Evolutionary conservation across 305 asterid species (phyloP).

Genomic region (Solanum hybrid): DNA sequence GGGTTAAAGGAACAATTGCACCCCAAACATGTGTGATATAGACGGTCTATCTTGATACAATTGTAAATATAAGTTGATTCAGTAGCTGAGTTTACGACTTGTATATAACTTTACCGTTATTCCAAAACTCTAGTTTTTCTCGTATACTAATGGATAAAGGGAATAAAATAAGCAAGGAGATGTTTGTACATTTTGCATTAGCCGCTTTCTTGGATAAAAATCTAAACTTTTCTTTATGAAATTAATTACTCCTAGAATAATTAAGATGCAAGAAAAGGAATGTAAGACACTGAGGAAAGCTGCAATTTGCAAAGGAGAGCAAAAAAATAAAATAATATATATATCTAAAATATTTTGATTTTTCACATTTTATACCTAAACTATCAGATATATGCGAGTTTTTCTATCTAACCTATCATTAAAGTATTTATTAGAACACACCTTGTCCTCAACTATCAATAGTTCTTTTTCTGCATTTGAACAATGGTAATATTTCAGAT

Average conservation of each 20-base stretch:
- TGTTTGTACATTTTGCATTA: background rate
- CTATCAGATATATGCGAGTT: background rate
- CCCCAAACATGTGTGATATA: background rate
- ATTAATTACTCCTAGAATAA: background rate
- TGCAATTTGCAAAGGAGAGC: background rate
- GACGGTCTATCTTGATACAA: background rate
- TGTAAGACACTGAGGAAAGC: background rate
- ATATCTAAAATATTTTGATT: background rate
- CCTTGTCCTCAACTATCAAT: background rate
- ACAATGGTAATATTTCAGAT: background rate
- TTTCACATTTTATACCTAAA: background rate
- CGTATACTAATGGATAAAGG: background rate
- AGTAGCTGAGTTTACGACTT: background rate
- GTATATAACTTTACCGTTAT: background rate
- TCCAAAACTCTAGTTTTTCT: accelerated
- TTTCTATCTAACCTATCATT: background rate
- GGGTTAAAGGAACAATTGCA: background rate
- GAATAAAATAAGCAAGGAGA: background rate
- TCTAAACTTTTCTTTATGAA: background rate
- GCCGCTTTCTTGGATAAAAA: background rate
- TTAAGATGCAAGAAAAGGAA: conserved; percentile 2
- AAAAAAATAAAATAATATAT: background rate
- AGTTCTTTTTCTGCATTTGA: background rate
- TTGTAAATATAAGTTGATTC: background rate
- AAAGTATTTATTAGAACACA: background rate